Evolutionary conservation across 2,329 filamentous ascomycete genomes (phyloP).

Genomic region (Annulohypoxylon truncatum): DNA sequence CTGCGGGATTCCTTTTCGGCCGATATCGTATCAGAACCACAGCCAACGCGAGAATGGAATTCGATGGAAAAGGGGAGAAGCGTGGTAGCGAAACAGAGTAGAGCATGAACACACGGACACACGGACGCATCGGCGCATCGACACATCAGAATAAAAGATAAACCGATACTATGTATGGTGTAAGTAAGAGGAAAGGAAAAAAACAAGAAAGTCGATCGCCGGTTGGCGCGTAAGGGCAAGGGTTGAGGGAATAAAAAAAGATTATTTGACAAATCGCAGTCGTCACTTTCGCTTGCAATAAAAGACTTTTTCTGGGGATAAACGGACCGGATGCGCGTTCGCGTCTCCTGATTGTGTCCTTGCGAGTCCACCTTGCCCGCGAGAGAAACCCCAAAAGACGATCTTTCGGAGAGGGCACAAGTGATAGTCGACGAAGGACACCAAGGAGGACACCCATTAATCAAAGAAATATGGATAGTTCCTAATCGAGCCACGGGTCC

Average conservation of each 20-base stretch:
- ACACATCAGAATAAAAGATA: constrained; percentile 3
- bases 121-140: background rate
- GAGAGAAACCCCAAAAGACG: constrained; percentile 30
- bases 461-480: constrained; percentile 35
- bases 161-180: background rate
- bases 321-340: constrained; percentile 37
- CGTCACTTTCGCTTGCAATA: constrained; percentile 28
- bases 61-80: constrained; percentile 35
- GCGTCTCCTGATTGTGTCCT: constrained; percentile 33
- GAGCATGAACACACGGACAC: constrained; percentile 3
- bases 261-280: constrained; percentile 32
- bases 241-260: constrained; percentile 32
- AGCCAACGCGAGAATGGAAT: constrained; percentile 28
- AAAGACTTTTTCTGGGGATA: constrained; percentile 35
- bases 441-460: constrained; percentile 29
- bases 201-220: constrained; percentile 30
- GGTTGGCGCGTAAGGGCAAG: constrained; percentile 4
- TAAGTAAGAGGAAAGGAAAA: background rate
- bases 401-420: constrained; percentile 30
- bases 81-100: constrained; percentile 30
- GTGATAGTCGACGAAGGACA: constrained; percentile 28
- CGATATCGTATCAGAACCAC: constrained; percentile 41
- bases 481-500: constrained; percentile 33
- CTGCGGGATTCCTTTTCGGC: constrained; percentile 36
- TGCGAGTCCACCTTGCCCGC: constrained; percentile 23